phyloP scores from a whole-genome alignment of 495 filamentous ascomycete species.

The Tuber magnatum region DNA sequence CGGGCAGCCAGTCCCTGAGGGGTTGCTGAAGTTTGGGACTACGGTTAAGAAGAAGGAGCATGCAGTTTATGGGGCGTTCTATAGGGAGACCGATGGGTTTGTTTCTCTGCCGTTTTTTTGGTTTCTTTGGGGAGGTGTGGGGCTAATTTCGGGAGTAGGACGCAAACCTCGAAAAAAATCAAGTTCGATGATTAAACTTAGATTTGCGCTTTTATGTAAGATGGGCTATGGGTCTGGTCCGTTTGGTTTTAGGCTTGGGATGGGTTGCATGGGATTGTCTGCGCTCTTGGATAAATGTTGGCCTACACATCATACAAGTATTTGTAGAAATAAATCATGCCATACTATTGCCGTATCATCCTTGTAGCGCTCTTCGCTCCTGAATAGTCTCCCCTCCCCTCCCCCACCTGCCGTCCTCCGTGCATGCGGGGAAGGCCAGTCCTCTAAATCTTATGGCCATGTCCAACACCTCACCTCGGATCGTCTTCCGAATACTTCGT shows the following conservation, averaged over 20 bases:
- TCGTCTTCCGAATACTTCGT: too few relatives aligned
- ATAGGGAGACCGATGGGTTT: constrained; percentile 55
- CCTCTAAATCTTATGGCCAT: neutral
- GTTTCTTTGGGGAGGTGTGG: neutral
- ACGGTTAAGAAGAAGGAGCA: constrained; percentile 98
- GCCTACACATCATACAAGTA: neutral
- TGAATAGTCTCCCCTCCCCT: too few relatives aligned
- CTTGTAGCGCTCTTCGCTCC: too few relatives aligned
- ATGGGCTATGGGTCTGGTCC: neutral
- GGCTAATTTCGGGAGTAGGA: constrained; percentile 48
- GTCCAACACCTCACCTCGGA: neutral
- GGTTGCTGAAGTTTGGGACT: constrained; percentile 83
- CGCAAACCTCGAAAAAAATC: constrained; percentile 83
- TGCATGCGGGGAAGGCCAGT: neutral
- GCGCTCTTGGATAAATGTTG: neutral
- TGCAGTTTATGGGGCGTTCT: constrained; percentile 85
- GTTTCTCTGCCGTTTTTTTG: neutral
- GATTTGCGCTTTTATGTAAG: neutral
- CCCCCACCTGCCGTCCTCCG: neutral
- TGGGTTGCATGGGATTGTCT: neutral
- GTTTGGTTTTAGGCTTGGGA: neutral
- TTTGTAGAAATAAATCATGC: neutral
- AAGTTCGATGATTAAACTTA: constrained; percentile 64
- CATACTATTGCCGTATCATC: neutral
- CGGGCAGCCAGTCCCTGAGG: constrained; percentile 80